Evolutionary conservation across 345 rosid species (phyloP).

Genomic region (Brassica nigra): DNA sequence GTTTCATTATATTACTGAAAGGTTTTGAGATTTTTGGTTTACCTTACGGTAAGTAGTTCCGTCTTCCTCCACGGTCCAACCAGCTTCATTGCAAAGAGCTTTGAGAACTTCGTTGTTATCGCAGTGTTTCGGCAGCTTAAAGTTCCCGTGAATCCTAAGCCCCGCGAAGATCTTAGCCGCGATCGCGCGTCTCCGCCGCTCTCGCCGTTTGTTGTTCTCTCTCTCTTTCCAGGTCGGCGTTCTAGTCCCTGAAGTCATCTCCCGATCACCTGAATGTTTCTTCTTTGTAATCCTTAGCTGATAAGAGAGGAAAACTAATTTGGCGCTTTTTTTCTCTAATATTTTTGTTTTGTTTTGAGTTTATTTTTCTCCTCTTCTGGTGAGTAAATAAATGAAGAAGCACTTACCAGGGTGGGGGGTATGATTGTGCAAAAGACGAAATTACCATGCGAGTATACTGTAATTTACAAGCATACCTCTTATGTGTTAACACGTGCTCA

Average conservation of each 20-base stretch:
- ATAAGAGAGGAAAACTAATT: background rate
- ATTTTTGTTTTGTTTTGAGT: background rate
- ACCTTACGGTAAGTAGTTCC: conserved; percentile 99
- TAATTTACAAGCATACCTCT: conserved; percentile 34
- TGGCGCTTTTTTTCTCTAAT: conserved; percentile 29
- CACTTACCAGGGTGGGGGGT: conserved; percentile 20
- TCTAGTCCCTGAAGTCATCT: conserved; percentile 89
- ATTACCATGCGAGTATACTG: conserved; percentile 2
- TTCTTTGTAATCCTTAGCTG: background rate
- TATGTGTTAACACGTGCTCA: conserved; percentile 62
- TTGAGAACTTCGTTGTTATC: conserved; percentile 96
- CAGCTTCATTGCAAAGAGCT: conserved; percentile 93
- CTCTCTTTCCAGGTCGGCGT: conserved; percentile 99
- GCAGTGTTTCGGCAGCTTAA: conserved; percentile 94
- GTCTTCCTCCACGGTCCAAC: conserved; percentile 96
- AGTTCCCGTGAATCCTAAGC: conserved; percentile 86
- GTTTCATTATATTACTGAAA: background rate
- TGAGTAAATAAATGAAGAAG: conserved; percentile 39
- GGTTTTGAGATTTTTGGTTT: background rate
- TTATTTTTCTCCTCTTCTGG: background rate
- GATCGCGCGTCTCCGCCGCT: conserved; percentile 86
- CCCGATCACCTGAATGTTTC: background rate
- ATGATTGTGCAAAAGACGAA: background rate
- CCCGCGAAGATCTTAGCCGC: conserved; percentile 96
- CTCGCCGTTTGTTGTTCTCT: conserved; percentile 95